Conservation (phyloP, 176 grass and related monocot genomes). For the Otatea glauca region DNA sequence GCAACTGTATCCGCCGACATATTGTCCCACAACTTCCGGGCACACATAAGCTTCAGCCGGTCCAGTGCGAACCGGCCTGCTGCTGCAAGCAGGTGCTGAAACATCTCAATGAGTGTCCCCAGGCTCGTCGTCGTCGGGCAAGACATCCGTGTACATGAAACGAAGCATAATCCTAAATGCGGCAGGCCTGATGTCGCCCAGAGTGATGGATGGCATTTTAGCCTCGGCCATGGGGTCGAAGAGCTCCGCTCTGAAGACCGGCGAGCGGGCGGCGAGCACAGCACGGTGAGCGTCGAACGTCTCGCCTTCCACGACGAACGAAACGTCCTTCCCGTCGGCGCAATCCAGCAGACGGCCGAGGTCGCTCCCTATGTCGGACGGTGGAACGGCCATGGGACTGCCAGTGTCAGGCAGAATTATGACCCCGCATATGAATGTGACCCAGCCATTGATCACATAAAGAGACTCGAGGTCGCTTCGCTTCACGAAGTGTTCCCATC, state of each 20-base stretch:
- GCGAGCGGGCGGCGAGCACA: constrained; percentile 31
- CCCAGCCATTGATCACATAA: neutral
- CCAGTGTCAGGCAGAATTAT: neutral
- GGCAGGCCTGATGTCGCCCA: neutral
- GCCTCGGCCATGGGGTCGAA: constrained; percentile 36
- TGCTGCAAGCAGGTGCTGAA: no score
- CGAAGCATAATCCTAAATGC: constrained; percentile 40
- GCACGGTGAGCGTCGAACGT: constrained; percentile 28
- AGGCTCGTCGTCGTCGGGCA: neutral
- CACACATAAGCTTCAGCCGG: no score
- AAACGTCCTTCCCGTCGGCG: neutral
- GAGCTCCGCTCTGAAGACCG: constrained; percentile 52
- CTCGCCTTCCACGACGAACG: constrained; percentile 27
- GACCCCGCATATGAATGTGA: neutral
- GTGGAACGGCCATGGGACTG: neutral
- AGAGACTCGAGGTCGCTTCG: neutral
- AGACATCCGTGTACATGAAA: constrained; percentile 52
- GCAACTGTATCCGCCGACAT: no score
- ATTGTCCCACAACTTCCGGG: no score
- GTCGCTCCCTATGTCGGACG: neutral
- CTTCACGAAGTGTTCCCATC: neutral
- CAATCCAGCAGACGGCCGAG: constrained; percentile 28
- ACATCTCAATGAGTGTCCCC: neutral
- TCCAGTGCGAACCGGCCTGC: no score
- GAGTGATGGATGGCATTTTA: neutral